Conservation (phyloP, 495 filamentous ascomycete species). For the Lichenothelia convexa region DNA sequence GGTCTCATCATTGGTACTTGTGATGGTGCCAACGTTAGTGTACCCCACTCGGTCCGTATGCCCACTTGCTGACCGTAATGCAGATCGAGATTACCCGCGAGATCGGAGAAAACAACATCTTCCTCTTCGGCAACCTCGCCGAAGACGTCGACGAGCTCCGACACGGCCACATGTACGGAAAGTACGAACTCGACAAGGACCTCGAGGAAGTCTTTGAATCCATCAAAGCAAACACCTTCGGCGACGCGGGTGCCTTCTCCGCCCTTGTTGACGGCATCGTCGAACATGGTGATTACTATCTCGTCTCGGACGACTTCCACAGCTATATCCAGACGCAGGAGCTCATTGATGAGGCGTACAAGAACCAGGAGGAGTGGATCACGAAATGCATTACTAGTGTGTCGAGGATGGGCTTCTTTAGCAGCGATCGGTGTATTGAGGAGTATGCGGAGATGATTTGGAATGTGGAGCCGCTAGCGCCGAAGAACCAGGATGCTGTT, state of each 20-base stretch:
- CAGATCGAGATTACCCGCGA: constrained; percentile 97
- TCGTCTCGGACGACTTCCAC: constrained; percentile 92
- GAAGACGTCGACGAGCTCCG: constrained; percentile 96
- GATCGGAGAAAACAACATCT: constrained; percentile 89
- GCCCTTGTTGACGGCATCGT: constrained; percentile 66
- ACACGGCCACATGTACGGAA: constrained; percentile 69
- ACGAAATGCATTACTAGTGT: constrained; percentile 77
- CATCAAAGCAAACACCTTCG: constrained; percentile 62
- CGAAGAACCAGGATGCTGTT: constrained; percentile 18
- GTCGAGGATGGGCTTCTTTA: constrained; percentile 92
- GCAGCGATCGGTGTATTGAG: constrained; percentile 84
- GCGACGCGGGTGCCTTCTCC: constrained; percentile 53
- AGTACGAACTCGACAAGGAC: constrained; percentile 55
- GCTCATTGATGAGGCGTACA: constrained; percentile 78
- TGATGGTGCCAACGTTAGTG: constrained; percentile 85
- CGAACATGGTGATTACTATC: constrained; percentile 91
- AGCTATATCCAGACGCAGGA: constrained; percentile 79
- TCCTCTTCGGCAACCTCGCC: constrained; percentile 90
- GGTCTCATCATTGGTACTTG: constrained; percentile 95
- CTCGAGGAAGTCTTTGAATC: constrained; percentile 66
- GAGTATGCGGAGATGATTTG: constrained; percentile 97
- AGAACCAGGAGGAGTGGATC: constrained; percentile 79
- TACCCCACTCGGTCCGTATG: not conserved
- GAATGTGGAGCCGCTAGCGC: constrained; percentile 66
- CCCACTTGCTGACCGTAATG: constrained; percentile 6